Base-by-base conservation (phyloP, 2,329 filamentous ascomycete species). In the Colletotrichum kahawae region DNA sequence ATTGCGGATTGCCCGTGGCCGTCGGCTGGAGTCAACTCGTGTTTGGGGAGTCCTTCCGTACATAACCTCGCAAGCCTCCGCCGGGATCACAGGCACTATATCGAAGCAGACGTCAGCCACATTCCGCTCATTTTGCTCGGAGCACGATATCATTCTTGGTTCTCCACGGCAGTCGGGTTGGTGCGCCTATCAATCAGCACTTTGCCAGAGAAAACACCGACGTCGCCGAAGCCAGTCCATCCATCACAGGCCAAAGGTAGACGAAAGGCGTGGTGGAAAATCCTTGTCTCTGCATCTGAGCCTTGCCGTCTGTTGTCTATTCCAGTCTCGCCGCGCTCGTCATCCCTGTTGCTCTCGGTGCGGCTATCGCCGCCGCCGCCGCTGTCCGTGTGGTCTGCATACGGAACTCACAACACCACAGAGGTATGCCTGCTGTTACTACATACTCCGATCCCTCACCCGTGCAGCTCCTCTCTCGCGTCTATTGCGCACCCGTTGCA, bases 401-500 rank as follows among this genome's bases (percentile, higher is more conserved):
- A 59, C 67, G 57, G 48, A 70, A 63, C 43, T 43, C 43, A 48
- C 34, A 36, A 57, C 66, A 38, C 12, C 36, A 43, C 60, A 63
- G 33, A 43, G 66, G 59, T 70, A 57, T 63, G 48, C 43, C 43
- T 51, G 43, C 43, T 24, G n/a, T 51, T 13, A 51, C 43, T 51
- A 51, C 57, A 62, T 56, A 24, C 60, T 51, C 59, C 16, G 7
- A 68, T 68, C 51, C 48, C 54, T 59, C n/a, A 51, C 43, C n/a
- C 43, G 43, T 24, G 43, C 43, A 33, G 56, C 51, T 66, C 60
- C 36, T 65, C 51, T 76, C 59, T 77, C 77, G 76, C 77, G 77
- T 75, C 73, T 76, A 56, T 51, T 51, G 43, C n/a, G 43, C 43
- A 51, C 43, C 51, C 48, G 66, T 69, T 60, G 62, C 51, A n/a